Conservation (phyloP, 805 yeast species). For the Starmerella floris region DNA sequence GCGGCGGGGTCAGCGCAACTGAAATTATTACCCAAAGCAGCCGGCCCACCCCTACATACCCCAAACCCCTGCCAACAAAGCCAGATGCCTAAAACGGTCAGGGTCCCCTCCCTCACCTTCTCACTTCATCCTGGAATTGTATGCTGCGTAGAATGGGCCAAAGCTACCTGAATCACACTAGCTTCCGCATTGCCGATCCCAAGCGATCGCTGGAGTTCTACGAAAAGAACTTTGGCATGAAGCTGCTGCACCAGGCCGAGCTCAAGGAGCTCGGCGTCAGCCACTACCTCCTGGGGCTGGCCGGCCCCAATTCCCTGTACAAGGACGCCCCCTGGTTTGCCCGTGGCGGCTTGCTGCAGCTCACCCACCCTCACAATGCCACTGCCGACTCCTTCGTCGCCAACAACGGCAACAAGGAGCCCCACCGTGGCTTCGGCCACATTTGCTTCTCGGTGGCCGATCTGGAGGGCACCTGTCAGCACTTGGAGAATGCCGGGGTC, state of each 20-base stretch:
- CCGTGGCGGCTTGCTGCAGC: constrained; percentile 62
- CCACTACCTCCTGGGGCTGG: constrained; percentile 54
- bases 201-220: constrained; percentile 60
- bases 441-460: constrained; percentile 78
- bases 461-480: constrained; percentile 46
- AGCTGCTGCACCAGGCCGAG: constrained; percentile 39
- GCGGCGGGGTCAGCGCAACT: too few relatives aligned
- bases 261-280: constrained; percentile 46
- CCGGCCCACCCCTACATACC: too few relatives aligned
- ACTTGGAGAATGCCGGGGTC: constrained; percentile 49
- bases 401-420: constrained; percentile 74
- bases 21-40: too few relatives aligned
- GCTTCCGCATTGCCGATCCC: constrained; percentile 75
- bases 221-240: constrained; percentile 60
- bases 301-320: constrained; percentile 32
- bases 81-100: too few relatives aligned
- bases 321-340: constrained; percentile 29
- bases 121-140: too few relatives aligned
- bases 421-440: constrained; percentile 88
- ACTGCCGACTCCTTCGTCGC: constrained; percentile 40
- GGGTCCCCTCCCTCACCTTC: too few relatives aligned
- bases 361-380: constrained; percentile 68
- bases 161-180: constrained; percentile 25
- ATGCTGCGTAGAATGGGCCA: constrained; percentile 5
- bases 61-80: too few relatives aligned